These are phyloP conservation scores for Kalmusia sp. DNA, from an alignment of 2,329 filamentous ascomycete species.

Conservation along the genomic window DNA sequence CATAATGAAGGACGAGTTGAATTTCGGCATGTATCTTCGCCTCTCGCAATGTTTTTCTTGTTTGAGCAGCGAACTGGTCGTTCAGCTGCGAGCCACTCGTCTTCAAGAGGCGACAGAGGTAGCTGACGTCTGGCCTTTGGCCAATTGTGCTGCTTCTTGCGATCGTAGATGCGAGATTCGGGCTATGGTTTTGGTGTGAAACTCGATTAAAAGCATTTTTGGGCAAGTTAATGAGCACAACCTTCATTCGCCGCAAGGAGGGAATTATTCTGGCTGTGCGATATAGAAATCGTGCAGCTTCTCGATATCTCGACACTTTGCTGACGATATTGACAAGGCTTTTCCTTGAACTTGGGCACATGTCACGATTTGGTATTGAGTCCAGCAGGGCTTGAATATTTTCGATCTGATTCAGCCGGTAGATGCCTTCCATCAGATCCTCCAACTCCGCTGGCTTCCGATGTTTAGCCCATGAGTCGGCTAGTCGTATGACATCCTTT, in stretches of 20 bases:
- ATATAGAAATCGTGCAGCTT: constrained; percentile 22
- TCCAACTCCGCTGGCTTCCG: constrained; percentile 12
- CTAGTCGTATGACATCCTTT: constrained; percentile 18
- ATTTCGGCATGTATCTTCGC: constrained; percentile 57
- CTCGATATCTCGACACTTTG: constrained; percentile 25
- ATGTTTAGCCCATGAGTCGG: constrained; percentile 19
- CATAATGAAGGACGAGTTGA: constrained; percentile 55
- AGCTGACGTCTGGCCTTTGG: background rate
- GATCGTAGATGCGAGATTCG: constrained; percentile 10
- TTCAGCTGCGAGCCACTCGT: constrained; percentile 6
- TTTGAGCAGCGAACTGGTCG: constrained; percentile 15
- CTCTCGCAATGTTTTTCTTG: constrained; percentile 16
- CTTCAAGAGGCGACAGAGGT: constrained; percentile 14
- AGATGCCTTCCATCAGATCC: constrained; percentile 15
- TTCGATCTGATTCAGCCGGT: constrained; percentile 10
- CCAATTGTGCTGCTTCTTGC: constrained; percentile 3
- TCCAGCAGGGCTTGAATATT: constrained; percentile 15
- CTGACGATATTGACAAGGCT: constrained; percentile 20
- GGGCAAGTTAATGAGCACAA: constrained; percentile 14
- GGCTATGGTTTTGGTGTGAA: constrained; percentile 2
- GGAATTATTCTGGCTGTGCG: constrained; percentile 15
- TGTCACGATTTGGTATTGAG: constrained; percentile 17
- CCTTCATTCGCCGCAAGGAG: constrained; percentile 10
- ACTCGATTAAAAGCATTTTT: constrained; percentile 8
- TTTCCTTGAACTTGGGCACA: constrained; percentile 17